Base-by-base conservation (phyloP, 2,329 filamentous ascomycete genomes). In the Tricladium varicosporioides region DNA sequence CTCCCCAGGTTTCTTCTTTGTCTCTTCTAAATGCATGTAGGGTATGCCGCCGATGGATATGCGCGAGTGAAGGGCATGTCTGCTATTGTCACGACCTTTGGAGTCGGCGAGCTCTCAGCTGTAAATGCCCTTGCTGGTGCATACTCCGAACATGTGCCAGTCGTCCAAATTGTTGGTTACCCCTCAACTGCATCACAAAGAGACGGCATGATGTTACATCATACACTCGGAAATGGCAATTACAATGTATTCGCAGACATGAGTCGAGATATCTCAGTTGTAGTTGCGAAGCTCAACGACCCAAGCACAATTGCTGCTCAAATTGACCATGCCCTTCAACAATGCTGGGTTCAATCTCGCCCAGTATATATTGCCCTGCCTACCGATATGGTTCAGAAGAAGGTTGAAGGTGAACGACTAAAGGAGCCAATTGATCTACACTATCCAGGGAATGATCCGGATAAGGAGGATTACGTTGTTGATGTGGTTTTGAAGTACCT, bases 361-460 rank as follows among this genome's bases (percentile, higher is more conserved):
- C 92, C 92, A 2, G 89, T 95, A 50, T 96, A 96, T 73, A 85
- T 96, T 65, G 87, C 87, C 69, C 77, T 96, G 8, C 91, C 92
- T 2, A 90, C 88, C 14, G 90, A 96, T 69, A 88, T 94, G 79
- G 85, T 89, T 9, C 76, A 85, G 64, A 82, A 85, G 70, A 89
- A 92, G 73, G 76, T 96, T 19, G 87, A 93, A 69, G 91, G 89
- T 36, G 80, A 82, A 48, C 78, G 86, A 7, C 79, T 96, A 11
- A 80, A 86, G n/a, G 86, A 78, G 0, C 84, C 85, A 0, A 84
- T 96, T 58, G 82, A 92, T 67, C 75, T 93, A 1, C 71, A 76
- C 1, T 81, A 84, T 55, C 82, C 84, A 1, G 60, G 71, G 15
- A 94, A 93, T 67, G 83, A 92, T 19, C 67, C 76, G 0, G 88